Conservation (phyloP, 257 asterid genomes). For the Plantago elongata region DNA sequence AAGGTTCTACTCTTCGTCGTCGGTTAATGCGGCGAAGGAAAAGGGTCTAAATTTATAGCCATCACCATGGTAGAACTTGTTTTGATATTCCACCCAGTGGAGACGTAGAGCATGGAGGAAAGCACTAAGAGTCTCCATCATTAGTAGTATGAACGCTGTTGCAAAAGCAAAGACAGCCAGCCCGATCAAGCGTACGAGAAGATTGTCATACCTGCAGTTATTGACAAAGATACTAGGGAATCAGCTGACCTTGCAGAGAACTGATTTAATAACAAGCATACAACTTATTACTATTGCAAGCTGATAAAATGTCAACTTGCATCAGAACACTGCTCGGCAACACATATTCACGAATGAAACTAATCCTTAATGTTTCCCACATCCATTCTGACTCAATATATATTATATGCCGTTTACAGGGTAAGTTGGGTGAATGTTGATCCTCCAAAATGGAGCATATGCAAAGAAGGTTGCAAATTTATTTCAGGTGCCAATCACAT, state of each 20-base stretch:
- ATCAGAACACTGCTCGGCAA: no score
- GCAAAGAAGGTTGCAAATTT: neutral
- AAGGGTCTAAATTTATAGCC: constrained; percentile 88
- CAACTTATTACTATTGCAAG: constrained; percentile 1
- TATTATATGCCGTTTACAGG: no score
- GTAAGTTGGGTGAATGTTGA: no score
- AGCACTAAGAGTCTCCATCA: constrained; percentile 96
- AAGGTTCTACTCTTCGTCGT: constrained; percentile 41
- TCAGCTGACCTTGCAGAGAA: constrained; percentile 6
- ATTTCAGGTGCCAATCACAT: neutral
- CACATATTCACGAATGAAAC: no score
- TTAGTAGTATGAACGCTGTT: constrained; percentile 74
- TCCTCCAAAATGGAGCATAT: no score
- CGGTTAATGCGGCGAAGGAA: constrained; percentile 60
- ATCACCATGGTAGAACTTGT: constrained; percentile 79
- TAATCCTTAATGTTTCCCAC: no score
- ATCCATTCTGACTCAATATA: no score
- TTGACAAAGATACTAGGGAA: neutral
- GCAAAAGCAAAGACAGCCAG: constrained; percentile 80
- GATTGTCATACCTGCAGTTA: constrained; percentile 63
- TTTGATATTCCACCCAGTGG: constrained; percentile 95
- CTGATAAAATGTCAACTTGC: neutral
- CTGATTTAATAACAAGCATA: neutral
- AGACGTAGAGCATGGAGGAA: constrained; percentile 92
- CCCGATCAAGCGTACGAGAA: constrained; percentile 63